A percentile compares a stretch with the other conserved stretches of the same genome.
Conservation (phyloP, 1,284 basidiomycete species). For the Trametes sp. region DNA sequence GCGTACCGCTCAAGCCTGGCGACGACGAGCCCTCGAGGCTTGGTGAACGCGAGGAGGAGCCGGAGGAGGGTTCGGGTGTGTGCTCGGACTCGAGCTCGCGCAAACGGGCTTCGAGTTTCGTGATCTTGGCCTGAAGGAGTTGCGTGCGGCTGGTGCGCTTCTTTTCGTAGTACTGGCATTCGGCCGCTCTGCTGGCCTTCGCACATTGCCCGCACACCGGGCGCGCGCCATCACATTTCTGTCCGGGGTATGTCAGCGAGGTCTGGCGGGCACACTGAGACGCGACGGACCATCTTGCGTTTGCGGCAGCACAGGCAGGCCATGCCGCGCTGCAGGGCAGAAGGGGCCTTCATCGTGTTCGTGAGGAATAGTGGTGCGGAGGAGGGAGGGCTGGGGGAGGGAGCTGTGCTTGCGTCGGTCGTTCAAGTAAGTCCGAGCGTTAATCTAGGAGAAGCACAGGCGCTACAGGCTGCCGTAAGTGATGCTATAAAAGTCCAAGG, state of each 20-base stretch:
- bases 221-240: conserved; percentile 68
- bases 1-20: conserved; percentile 15
- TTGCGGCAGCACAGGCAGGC: conserved; percentile 68
- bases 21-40: conserved; percentile 20
- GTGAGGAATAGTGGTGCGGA: conserved; percentile 3
- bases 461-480: conserved; percentile 29
- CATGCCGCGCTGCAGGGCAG: conserved; percentile 60
- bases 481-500: conserved; percentile 20
- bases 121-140: conserved; percentile 63
- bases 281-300: conserved; percentile 60
- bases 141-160: conserved; percentile 68
- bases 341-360: conserved; percentile 40
- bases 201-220: conserved; percentile 65
- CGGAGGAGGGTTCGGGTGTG: conserved; percentile 28
- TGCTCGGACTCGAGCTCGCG: conserved; percentile 57
- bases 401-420: conserved; percentile 20
- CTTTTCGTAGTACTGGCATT: conserved; percentile 69
- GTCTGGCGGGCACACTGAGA: background rate
- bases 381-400: conserved; percentile 18
- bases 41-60: conserved; percentile 30
- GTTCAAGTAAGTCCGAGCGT: conserved; percentile 32
- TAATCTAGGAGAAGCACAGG: conserved; percentile 30
- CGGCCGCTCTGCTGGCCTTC: conserved; percentile 57
- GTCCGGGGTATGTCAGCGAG: conserved; percentile 7
- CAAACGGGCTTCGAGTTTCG: conserved; percentile 59